Evolutionary conservation across 352 stramenopile genomes (phyloP).

Genomic region (Achlya hypogyna): DNA sequence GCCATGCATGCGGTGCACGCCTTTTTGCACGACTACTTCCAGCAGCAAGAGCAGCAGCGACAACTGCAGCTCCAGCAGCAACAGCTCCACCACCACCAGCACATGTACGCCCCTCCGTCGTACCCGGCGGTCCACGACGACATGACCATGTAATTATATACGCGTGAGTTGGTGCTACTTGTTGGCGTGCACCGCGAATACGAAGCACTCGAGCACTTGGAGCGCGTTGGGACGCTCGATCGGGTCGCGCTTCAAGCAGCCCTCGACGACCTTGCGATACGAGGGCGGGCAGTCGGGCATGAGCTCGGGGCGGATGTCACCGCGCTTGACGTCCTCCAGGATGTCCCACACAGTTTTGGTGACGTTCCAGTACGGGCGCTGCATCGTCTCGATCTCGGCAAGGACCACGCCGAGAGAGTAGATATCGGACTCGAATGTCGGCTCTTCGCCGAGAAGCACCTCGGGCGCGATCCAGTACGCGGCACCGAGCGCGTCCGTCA

Average conservation of each 20-base stretch:
- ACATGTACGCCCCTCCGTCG: background rate
- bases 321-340: slow-evolving; percentile 16
- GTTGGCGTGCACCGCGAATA: background rate
- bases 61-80: slow-evolving; percentile 34
- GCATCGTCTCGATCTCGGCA: slow-evolving; percentile 2
- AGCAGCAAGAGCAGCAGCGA: slow-evolving; percentile 31
- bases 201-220: slow-evolving; percentile 2
- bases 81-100: slow-evolving; percentile 28
- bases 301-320: slow-evolving; percentile 58
- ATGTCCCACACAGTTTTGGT: slow-evolving; percentile 1
- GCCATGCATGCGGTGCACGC: slow-evolving; percentile 50
- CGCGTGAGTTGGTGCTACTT: too few species aligned
- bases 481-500: background rate
- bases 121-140: background rate
- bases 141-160: background rate
- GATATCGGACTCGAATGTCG: background rate
- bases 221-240: slow-evolving; percentile 42
- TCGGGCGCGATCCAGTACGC: slow-evolving; percentile 24
- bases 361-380: background rate
- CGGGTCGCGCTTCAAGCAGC: slow-evolving; percentile 54
- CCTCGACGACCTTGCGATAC: slow-evolving; percentile 42
- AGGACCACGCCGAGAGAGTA: slow-evolving; percentile 8
- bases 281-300: slow-evolving; percentile 44
- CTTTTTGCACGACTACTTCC: slow-evolving; percentile 52
- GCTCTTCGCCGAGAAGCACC: background rate